phyloP scores from a whole-genome alignment of 352 stramenopile genomes.

The Phytophthora europaea region DNA sequence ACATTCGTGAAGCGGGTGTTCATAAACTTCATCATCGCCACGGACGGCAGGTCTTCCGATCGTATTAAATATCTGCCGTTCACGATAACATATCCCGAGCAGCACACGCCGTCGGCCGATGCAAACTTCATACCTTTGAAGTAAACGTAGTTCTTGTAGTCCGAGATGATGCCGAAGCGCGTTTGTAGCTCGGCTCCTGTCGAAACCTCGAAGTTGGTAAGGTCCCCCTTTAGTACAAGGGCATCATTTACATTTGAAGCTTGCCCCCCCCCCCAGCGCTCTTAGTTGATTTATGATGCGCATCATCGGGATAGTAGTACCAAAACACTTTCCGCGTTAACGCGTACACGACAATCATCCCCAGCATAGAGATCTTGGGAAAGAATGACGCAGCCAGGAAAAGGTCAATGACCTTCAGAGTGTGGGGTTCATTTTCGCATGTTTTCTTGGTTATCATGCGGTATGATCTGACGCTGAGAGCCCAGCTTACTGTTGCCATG shows the following conservation, averaged over 20 bases:
- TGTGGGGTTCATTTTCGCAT: no score
- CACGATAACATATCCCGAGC: not conserved
- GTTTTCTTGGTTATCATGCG: no score
- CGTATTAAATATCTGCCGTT: slow-evolving; percentile 39
- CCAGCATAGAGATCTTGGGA: not conserved
- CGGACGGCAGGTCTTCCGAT: slow-evolving; percentile 28
- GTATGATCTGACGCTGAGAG: no score
- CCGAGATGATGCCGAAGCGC: not conserved
- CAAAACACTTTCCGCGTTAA: not conserved
- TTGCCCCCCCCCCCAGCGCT: not conserved
- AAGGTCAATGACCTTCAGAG: no score
- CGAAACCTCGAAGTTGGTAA: not conserved
- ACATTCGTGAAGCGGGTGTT: slow-evolving; percentile 21
- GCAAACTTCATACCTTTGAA: slow-evolving; percentile 4
- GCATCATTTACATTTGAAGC: no score
- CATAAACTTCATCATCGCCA: slow-evolving; percentile 41
- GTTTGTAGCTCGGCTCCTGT: not conserved
- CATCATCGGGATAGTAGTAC: not conserved
- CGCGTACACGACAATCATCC: not conserved
- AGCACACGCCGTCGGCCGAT: not conserved
- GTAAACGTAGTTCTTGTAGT: not conserved
- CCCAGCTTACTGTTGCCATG: no score
- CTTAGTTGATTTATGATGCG: not conserved
- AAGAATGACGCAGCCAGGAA: slow-evolving; percentile 3
- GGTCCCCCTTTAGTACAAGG: not conserved